Conservation (phyloP, 345 rosid species). For the Syzygium aqueum region DNA sequence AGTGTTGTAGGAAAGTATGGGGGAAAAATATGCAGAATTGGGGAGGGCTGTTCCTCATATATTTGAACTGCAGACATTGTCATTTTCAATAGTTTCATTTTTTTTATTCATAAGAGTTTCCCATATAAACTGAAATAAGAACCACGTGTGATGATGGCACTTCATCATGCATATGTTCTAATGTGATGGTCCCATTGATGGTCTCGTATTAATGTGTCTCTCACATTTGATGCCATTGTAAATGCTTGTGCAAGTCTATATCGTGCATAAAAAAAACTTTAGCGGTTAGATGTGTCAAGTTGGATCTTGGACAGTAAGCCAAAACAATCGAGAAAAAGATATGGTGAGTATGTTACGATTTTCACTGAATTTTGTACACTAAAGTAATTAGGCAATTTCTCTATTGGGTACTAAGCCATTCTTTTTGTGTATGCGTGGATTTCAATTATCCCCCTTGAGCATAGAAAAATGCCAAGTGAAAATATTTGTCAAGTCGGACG, state of each 20-base stretch:
- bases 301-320: neutral
- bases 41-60: neutral
- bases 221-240: neutral
- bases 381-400: neutral
- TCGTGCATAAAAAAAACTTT: neutral
- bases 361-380: neutral
- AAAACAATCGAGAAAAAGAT: neutral
- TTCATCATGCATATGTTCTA: neutral
- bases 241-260: neutral
- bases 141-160: neutral
- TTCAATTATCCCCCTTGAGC: neutral
- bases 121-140: neutral
- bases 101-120: neutral
- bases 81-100: neutral
- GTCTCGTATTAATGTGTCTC: neutral
- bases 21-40: conserved; percentile 18
- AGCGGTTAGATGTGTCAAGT: neutral
- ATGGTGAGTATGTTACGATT: neutral
- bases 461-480: neutral
- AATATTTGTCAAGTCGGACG: neutral
- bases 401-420: neutral
- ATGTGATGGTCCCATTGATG: neutral
- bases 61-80: neutral
- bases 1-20: conserved; percentile 9
- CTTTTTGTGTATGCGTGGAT: neutral